These are phyloP conservation scores for Ramicandelaber brevisporus DNA, from an alignment of 192 early-diverging fungal species.

Conservation along the genomic window DNA sequence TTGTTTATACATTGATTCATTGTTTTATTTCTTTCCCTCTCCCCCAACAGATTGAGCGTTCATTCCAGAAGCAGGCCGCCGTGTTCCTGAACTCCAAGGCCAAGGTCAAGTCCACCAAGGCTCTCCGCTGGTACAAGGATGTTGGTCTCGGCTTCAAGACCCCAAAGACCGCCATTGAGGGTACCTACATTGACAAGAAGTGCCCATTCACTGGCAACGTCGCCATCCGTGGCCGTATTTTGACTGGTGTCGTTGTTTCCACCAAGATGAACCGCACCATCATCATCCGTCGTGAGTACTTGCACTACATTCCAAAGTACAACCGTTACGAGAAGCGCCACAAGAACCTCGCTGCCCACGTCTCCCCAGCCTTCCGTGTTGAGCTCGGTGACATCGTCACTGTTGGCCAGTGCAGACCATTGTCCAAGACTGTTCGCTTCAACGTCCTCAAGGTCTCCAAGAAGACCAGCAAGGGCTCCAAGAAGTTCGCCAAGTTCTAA, in stretches of 20 bases:
- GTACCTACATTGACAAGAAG: constrained; percentile 99
- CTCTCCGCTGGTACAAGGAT: constrained; percentile 91
- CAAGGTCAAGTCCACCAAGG: constrained; percentile 36
- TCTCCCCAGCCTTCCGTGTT: constrained; percentile 83
- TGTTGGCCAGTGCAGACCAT: constrained; percentile 95
- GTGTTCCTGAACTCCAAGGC: constrained; percentile 84
- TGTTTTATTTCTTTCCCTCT: constrained; percentile 3
- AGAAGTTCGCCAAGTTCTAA: constrained; percentile 87
- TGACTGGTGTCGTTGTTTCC: constrained; percentile 74
- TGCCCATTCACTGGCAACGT: constrained; percentile 96
- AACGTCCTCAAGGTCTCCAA: constrained; percentile 96
- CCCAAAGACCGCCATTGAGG: constrained; percentile 89
- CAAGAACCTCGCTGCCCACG: constrained; percentile 95
- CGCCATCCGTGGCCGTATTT: constrained; percentile 93
- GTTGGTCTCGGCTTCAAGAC: constrained; percentile 99
- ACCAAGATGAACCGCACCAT: constrained; percentile 99
- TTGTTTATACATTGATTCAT: not conserved
- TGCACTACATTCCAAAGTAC: constrained; percentile 99
- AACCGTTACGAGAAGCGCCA: constrained; percentile 99
- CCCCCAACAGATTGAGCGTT: constrained; percentile 87
- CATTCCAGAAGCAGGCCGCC: constrained; percentile 89
- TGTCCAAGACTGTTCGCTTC: constrained; percentile 99
- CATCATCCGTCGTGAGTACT: constrained; percentile 95
- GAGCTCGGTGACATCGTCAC: constrained; percentile 74
- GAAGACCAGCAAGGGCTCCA: constrained; percentile 49